Evolutionary conservation across 2,329 filamentous ascomycete species (phyloP).

Genomic region (Annulohypoxylon truncatum): DNA sequence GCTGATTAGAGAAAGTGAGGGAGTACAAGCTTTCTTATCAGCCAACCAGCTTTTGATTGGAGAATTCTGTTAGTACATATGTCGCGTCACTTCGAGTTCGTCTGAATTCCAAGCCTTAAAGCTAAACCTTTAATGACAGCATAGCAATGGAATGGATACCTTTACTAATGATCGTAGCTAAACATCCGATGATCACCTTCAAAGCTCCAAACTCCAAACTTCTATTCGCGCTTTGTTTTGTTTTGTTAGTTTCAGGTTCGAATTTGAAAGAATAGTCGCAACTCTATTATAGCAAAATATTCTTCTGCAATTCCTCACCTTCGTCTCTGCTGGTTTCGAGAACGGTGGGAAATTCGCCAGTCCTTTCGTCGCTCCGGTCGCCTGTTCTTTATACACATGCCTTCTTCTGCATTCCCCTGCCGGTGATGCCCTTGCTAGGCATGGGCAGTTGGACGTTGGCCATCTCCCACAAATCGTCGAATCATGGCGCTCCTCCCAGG

Average conservation of each 20-base stretch:
- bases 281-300: neutral
- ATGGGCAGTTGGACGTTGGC: constrained; percentile 50
- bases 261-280: constrained; percentile 7
- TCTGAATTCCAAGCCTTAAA: constrained; percentile 9
- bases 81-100: constrained; percentile 15
- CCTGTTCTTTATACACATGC: constrained; percentile 49
- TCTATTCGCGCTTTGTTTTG: constrained; percentile 14
- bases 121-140: constrained; percentile 26
- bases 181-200: constrained; percentile 25
- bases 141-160: constrained; percentile 15
- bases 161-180: neutral
- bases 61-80: constrained; percentile 23
- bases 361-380: constrained; percentile 18
- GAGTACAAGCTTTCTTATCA: constrained; percentile 31
- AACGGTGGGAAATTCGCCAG: constrained; percentile 23
- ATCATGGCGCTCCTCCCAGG: constrained; percentile 33
- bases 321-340: constrained; percentile 25
- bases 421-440: constrained; percentile 57
- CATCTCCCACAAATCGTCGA: constrained; percentile 36
- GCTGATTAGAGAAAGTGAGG: neutral
- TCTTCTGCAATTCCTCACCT: neutral
- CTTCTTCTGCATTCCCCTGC: constrained; percentile 48
- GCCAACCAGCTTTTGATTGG: neutral
- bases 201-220: constrained; percentile 8
- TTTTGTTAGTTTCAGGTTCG: constrained; percentile 13